These are phyloP conservation scores for Ascoidea asiatica DNA, from an alignment of 805 yeast genomes.

Conservation along the genomic window DNA sequence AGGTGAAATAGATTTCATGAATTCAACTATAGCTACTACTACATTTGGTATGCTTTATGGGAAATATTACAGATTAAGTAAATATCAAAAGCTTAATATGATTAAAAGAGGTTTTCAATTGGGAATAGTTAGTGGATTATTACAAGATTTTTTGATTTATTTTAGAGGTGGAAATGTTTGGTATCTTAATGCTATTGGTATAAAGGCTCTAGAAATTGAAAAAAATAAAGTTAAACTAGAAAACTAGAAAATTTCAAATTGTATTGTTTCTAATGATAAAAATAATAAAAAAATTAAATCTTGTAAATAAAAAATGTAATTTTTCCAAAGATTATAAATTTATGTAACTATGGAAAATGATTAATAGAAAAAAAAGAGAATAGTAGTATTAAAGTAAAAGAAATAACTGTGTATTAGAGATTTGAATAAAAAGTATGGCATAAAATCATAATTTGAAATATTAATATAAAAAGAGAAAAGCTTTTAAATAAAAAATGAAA, in stretches of 20 bases:
- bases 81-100: constrained; percentile 26
- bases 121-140: constrained; percentile 49
- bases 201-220: not conserved
- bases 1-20: constrained; percentile 43
- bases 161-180: constrained; percentile 51
- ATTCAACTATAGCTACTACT: constrained; percentile 47
- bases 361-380: too few relatives aligned
- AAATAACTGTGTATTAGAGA: too few relatives aligned
- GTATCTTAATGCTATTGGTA: constrained; percentile 27
- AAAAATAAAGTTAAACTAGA: not conserved
- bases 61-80: constrained; percentile 22
- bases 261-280: too few relatives aligned
- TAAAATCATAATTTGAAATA: too few relatives aligned
- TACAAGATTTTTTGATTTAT: constrained; percentile 51
- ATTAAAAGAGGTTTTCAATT: constrained; percentile 38
- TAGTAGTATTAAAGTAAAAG: too few relatives aligned
- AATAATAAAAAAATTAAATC: too few relatives aligned
- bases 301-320: too few relatives aligned
- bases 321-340: too few relatives aligned
- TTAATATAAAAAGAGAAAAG: not conserved
- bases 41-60: constrained; percentile 41
- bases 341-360: too few relatives aligned
- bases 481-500: not conserved
- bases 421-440: too few relatives aligned
- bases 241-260: too few relatives aligned